phyloP scores from a whole-genome alignment of 768 basidiomycete genomes.

The Suillus paluster region DNA sequence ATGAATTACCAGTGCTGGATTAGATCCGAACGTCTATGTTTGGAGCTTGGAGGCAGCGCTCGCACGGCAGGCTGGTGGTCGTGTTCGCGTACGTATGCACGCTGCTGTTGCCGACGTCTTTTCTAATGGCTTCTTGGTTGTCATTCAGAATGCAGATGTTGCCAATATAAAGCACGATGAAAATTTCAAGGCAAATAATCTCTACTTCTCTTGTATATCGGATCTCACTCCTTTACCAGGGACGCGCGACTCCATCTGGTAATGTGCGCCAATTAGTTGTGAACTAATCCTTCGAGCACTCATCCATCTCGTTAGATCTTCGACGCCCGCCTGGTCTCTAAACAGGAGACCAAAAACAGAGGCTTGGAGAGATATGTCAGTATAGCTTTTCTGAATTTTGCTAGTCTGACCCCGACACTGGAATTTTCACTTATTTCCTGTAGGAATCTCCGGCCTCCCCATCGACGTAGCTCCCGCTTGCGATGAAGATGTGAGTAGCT shows the following conservation, averaged over 20 bases:
- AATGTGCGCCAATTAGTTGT: not conserved
- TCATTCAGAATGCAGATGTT: not conserved
- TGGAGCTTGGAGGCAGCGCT: slow-evolving; percentile 66
- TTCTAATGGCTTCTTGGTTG: not conserved
- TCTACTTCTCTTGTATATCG: not conserved
- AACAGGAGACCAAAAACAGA: too few species aligned
- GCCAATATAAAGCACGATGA: not conserved
- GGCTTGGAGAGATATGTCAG: too few species aligned
- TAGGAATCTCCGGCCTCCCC: too few species aligned
- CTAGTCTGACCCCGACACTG: too few species aligned
- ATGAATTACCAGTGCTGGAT: slow-evolving; percentile 80
- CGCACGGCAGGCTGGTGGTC: not conserved
- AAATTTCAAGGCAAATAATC: not conserved
- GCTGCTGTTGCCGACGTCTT: not conserved
- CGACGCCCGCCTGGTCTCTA: too few species aligned
- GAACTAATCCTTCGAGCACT: too few species aligned
- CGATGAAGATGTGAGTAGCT: too few species aligned
- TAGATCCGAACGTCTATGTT: slow-evolving; percentile 73
- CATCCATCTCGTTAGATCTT: too few species aligned
- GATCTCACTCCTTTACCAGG: not conserved
- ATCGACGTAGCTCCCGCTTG: too few species aligned
- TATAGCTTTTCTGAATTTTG: too few species aligned
- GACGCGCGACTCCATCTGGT: not conserved
- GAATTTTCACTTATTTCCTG: too few species aligned
- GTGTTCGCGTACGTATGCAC: not conserved